Conservation (phyloP, 1,284 basidiomycete species). For the Ganoderma resinaceum region DNA sequence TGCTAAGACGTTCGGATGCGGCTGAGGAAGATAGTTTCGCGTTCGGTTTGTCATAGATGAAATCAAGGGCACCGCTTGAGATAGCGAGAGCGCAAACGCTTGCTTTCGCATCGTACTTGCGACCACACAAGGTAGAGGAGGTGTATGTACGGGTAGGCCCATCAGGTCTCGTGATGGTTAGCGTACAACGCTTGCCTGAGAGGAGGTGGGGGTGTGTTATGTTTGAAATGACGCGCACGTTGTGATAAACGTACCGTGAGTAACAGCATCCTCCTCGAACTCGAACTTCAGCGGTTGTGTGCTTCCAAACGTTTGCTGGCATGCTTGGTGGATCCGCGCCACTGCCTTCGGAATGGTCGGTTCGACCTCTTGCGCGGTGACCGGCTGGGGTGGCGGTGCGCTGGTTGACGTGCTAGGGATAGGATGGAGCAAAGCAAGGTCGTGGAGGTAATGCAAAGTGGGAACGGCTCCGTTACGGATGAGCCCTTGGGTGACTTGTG, state of each 20-base stretch:
- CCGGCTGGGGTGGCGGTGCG: background rate
- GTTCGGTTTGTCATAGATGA: slow-evolving; percentile 51
- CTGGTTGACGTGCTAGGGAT: background rate
- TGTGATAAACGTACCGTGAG: slow-evolving; percentile 39
- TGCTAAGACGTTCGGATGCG: slow-evolving; percentile 16
- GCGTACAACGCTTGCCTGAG: slow-evolving; percentile 61
- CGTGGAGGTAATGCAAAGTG: slow-evolving; percentile 7
- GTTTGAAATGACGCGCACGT: background rate
- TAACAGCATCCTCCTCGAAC: slow-evolving; percentile 46
- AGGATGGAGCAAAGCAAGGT: background rate
- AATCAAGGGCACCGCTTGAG: slow-evolving; percentile 63
- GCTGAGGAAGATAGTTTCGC: slow-evolving; percentile 5
- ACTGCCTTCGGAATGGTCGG: slow-evolving; percentile 19
- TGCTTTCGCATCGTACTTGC: slow-evolving; percentile 53
- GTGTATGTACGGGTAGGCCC: slow-evolving; percentile 58
- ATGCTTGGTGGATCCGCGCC: slow-evolving; percentile 49
- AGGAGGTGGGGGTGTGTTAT: slow-evolving; percentile 1
- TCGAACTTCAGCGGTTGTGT: slow-evolving; percentile 51
- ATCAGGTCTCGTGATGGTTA: slow-evolving; percentile 62
- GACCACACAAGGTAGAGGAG: slow-evolving; percentile 49
- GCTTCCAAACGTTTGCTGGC: slow-evolving; percentile 49
- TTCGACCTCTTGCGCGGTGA: background rate
- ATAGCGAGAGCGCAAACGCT: slow-evolving; percentile 60
- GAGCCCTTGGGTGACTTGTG: slow-evolving; percentile 1
- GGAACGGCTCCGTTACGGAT: background rate